phyloP scores from a whole-genome alignment of 208 protist genomes.

The Wallacemonas sp. region DNA sequence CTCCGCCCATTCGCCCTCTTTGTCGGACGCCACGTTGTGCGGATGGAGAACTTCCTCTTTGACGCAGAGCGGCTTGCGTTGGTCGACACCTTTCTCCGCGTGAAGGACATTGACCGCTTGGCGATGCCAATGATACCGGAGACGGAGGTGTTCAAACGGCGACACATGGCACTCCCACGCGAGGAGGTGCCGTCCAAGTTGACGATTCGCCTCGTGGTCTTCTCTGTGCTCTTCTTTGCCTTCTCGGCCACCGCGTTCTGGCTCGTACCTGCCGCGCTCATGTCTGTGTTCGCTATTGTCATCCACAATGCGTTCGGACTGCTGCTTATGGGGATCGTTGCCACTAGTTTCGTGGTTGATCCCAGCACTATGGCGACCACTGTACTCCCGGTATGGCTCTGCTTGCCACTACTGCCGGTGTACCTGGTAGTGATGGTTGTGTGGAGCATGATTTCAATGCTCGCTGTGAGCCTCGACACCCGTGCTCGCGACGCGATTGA shows the following conservation, averaged over 20 bases:
- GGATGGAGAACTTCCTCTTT: slow-evolving; percentile 73
- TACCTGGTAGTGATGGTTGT: not conserved
- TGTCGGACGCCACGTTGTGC: slow-evolving; percentile 37
- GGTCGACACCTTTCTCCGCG: slow-evolving; percentile 39
- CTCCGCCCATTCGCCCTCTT: slow-evolving; percentile 41
- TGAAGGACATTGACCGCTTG: slow-evolving; percentile 34
- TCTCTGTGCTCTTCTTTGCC: slow-evolving; percentile 57
- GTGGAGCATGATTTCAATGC: not conserved
- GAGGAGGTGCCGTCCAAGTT: slow-evolving; percentile 29
- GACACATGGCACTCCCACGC: slow-evolving; percentile 39
- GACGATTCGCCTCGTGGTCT: slow-evolving; percentile 38
- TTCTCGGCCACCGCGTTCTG: slow-evolving; percentile 16
- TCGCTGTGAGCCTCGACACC: slow-evolving; percentile 1
- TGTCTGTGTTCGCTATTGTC: slow-evolving; percentile 15
- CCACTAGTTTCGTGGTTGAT: not conserved
- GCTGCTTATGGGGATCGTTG: slow-evolving; percentile 16
- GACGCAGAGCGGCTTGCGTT: slow-evolving; percentile 37
- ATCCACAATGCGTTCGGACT: slow-evolving; percentile 10
- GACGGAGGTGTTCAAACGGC: slow-evolving; percentile 35
- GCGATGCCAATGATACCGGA: slow-evolving; percentile 36
- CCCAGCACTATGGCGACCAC: not conserved
- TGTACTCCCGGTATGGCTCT: slow-evolving; percentile 4
- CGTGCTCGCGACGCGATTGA: slow-evolving; percentile 15
- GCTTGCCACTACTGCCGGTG: not conserved
- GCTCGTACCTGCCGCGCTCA: slow-evolving; percentile 8